phyloP scores from a whole-genome alignment of 495 filamentous ascomycete genomes.

The Eremomyces bilateralis region DNA sequence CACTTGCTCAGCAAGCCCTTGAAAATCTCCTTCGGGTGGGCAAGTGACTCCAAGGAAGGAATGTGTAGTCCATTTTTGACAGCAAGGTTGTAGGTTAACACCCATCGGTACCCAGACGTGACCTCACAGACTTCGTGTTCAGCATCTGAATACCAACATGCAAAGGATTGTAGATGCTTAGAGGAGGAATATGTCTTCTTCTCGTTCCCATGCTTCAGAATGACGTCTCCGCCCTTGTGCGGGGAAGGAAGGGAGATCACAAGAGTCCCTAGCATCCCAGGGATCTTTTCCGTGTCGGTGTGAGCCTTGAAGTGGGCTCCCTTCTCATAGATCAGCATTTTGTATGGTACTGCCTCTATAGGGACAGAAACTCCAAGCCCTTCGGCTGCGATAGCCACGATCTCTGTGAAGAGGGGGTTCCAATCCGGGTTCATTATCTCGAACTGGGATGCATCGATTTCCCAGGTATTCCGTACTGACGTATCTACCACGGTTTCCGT shows the following conservation, averaged over 20 bases:
- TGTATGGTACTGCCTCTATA: constrained; percentile 27
- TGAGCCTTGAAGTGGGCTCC: constrained; percentile 32
- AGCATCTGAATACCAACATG: constrained; percentile 29
- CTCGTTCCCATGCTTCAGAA: constrained; percentile 21
- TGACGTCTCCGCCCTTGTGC: constrained; percentile 29
- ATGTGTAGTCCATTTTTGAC: no score
- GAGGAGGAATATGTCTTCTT: constrained; percentile 14
- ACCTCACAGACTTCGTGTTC: constrained; percentile 30
- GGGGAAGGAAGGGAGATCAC: constrained; percentile 30
- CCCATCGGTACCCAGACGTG: constrained; percentile 26
- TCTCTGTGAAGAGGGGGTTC: constrained; percentile 10
- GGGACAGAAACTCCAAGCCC: constrained; percentile 1
- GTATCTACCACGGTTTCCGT: constrained; percentile 25
- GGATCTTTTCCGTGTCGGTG: constrained; percentile 27
- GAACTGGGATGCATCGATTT: constrained; percentile 26
- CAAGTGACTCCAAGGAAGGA: no score
- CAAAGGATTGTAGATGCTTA: constrained; percentile 15
- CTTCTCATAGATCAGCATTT: constrained; percentile 32
- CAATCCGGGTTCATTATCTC: constrained; percentile 20
- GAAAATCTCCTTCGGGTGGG: no score
- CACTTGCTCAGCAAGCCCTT: no score
- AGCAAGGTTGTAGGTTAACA: constrained; percentile 34
- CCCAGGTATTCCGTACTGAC: constrained; percentile 28
- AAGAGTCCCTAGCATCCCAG: constrained; percentile 35
- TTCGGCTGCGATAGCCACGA: constrained; percentile 10